Evolutionary conservation across 257 asterid species (phyloP).

Genomic region (Cordia subcordata): DNA sequence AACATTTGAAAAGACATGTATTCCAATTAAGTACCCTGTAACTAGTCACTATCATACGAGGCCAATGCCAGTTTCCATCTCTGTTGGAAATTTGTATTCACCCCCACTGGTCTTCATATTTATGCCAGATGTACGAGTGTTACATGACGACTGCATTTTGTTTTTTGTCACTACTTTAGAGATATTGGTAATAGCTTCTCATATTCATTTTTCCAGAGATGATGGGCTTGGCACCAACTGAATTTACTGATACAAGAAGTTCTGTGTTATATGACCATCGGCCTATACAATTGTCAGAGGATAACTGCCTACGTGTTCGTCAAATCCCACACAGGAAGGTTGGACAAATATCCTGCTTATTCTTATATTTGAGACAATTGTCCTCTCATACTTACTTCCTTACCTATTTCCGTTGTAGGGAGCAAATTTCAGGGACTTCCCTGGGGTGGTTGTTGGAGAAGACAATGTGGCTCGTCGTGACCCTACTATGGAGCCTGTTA

Average conservation of each 20-base stretch:
- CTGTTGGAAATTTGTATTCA: too few species aligned
- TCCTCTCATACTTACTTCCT: slow-evolving; percentile 3
- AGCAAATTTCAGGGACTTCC: slow-evolving; percentile 75
- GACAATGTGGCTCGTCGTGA: slow-evolving; percentile 70
- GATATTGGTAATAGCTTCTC: too few species aligned
- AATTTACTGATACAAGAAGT: slow-evolving; percentile 15
- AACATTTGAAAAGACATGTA: too few species aligned
- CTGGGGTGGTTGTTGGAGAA: slow-evolving; percentile 58
- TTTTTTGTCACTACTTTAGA: too few species aligned
- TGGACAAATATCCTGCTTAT: slow-evolving; percentile 11
- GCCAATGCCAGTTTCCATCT: too few species aligned
- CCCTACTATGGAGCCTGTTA: slow-evolving; percentile 34
- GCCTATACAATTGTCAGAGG: slow-evolving; percentile 42
- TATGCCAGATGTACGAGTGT: too few species aligned
- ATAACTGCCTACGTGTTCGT: slow-evolving; percentile 55
- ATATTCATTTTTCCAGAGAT: slow-evolving; percentile 32
- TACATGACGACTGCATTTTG: too few species aligned
- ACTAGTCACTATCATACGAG: too few species aligned
- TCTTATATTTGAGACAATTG: background rate
- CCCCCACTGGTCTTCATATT: too few species aligned
- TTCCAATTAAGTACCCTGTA: too few species aligned
- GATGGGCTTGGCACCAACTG: slow-evolving; percentile 31
- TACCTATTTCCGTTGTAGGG: slow-evolving; percentile 32
- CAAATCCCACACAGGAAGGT: slow-evolving; percentile 61
- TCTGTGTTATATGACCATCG: slow-evolving; percentile 55